Percentiles rank a stretch among this genome's conserved stretches.
Conservation (phyloP, 495 filamentous ascomycete species). For the Penicillium steckii region DNA sequence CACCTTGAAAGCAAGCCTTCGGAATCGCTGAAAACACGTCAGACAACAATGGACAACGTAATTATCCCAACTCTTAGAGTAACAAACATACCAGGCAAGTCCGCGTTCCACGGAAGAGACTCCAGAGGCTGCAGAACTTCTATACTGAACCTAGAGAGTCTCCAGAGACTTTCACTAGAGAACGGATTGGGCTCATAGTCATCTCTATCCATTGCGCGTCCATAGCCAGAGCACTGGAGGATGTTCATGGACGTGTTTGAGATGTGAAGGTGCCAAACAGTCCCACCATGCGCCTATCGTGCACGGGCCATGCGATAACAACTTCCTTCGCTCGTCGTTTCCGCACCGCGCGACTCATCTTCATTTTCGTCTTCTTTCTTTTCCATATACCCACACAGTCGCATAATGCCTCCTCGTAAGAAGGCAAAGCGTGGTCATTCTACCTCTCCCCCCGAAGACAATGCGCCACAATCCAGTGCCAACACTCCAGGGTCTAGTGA, state of each 20-base stretch:
- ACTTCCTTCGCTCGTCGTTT: slow-evolving; percentile 3
- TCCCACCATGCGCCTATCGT: slow-evolving; percentile 27
- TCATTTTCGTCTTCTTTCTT: not conserved
- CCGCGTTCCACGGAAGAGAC: slow-evolving; percentile 35
- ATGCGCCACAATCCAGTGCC: slow-evolving; percentile 30
- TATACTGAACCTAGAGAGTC: slow-evolving; percentile 45
- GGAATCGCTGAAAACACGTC: slow-evolving; percentile 25
- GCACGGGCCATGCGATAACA: slow-evolving; percentile 40
- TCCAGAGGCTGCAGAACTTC: slow-evolving; percentile 40
- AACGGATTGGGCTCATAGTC: slow-evolving; percentile 61
- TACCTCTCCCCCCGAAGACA: slow-evolving; percentile 39
- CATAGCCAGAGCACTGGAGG: slow-evolving; percentile 11
- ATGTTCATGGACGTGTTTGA: not conserved
- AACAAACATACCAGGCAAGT: slow-evolving; percentile 33
- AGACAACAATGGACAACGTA: not conserved
- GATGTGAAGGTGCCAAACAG: not conserved
- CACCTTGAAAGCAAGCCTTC: slow-evolving; percentile 23
- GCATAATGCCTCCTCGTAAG: slow-evolving; percentile 73
- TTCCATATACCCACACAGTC: not conserved
- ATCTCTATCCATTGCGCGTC: slow-evolving; percentile 42
- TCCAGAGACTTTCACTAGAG: slow-evolving; percentile 67
- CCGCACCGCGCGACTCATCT: not conserved
- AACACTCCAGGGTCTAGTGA: slow-evolving; percentile 35
- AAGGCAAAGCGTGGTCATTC: slow-evolving; percentile 43
- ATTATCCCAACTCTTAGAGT: not conserved